These are phyloP conservation scores for Nannochloris sp. DNA, from an alignment of 139 green algal genomes.

Conservation along the genomic window DNA sequence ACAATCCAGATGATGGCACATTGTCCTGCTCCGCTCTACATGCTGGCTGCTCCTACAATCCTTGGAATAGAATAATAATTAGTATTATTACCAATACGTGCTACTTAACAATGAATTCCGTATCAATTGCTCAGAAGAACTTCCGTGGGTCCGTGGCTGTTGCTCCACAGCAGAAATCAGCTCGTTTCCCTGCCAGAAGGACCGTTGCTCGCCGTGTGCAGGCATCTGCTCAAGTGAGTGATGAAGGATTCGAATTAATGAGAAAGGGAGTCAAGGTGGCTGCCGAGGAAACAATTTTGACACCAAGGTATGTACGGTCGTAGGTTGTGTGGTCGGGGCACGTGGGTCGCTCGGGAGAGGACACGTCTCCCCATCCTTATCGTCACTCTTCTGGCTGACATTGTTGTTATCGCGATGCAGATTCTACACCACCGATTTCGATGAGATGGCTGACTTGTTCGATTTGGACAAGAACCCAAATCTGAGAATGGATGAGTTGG, in stretches of 20 bases:
- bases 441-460: slow-evolving; percentile 98
- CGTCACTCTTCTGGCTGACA: not conserved
- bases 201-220: slow-evolving; percentile 8
- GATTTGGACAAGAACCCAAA: slow-evolving; percentile 86
- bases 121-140: too few species aligned
- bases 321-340: slow-evolving; percentile 3
- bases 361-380: not conserved
- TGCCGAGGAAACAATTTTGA: slow-evolving; percentile 79
- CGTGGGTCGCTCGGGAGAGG: not conserved
- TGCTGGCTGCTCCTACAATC: too few species aligned
- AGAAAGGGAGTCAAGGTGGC: slow-evolving; percentile 62
- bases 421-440: slow-evolving; percentile 99
- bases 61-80: too few species aligned
- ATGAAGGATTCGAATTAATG: slow-evolving; percentile 73
- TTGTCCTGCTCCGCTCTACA: too few species aligned
- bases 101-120: too few species aligned
- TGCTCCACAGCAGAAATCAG: too few species aligned
- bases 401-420: slow-evolving; percentile 5
- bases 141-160: too few species aligned
- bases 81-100: too few species aligned
- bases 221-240: not conserved
- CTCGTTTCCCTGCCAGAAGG: not conserved
- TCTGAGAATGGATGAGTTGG: slow-evolving; percentile 82
- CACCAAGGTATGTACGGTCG: slow-evolving; percentile 48
- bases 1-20: too few species aligned